A percentile compares a stretch with the other conserved stretches of the same genome.
Evolutionary conservation across 2,329 filamentous ascomycete genomes (phyloP).

Genomic region (Diaporthe citrichinensis): DNA sequence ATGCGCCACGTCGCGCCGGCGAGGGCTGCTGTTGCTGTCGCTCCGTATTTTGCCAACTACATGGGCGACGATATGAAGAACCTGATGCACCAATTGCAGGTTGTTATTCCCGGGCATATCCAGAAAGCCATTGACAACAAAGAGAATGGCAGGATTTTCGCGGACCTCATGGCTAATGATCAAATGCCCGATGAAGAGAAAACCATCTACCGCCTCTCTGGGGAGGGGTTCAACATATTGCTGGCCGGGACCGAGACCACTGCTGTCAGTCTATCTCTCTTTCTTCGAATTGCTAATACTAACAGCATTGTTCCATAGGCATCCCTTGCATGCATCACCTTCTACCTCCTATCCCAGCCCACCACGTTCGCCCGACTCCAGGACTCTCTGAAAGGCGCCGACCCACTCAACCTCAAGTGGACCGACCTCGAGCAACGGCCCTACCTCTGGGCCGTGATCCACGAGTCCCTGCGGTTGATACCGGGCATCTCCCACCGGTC

Average conservation of each 20-base stretch:
- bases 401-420: constrained; percentile 41
- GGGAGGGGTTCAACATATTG: constrained; percentile 44
- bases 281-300: not conserved
- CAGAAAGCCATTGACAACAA: constrained; percentile 41
- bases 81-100: constrained; percentile 48
- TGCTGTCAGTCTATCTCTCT: not conserved
- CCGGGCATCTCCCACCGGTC: constrained; percentile 42
- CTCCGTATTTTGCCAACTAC: constrained; percentile 46
- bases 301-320: not conserved
- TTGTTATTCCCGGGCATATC: constrained; percentile 47
- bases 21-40: constrained; percentile 46
- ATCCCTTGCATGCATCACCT: constrained; percentile 23
- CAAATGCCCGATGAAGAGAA: constrained; percentile 42
- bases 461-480: constrained; percentile 45
- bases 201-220: constrained; percentile 41
- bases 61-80: constrained; percentile 44
- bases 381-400: not conserved
- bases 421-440: constrained; percentile 44
- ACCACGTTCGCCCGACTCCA: not conserved
- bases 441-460: constrained; percentile 45
- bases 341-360: constrained; percentile 25
- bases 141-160: constrained; percentile 47
- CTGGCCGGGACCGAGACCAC: constrained; percentile 45
- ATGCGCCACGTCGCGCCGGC: constrained; percentile 49
- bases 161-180: constrained; percentile 47